Conservation (phyloP, 2,329 filamentous ascomycete species). For the Fusarium sambucinum region DNA sequence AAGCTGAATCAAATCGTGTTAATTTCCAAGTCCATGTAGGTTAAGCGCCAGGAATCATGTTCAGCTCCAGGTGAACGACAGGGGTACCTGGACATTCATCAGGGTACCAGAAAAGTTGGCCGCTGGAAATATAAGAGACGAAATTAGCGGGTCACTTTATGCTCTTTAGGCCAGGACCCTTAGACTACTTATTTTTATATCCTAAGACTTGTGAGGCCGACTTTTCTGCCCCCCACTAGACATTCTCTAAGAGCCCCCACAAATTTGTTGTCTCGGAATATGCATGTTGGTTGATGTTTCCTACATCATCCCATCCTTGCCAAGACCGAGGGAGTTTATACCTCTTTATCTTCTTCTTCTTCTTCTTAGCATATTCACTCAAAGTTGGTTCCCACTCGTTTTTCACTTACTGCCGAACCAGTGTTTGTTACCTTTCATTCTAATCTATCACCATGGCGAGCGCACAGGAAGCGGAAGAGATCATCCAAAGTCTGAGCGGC, state of each 20-base stretch:
- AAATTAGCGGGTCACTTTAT: too few relatives aligned
- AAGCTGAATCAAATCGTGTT: too few relatives aligned
- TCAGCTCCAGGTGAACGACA: too few relatives aligned
- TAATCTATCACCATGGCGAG: neutral
- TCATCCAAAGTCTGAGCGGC: conserved; percentile 1
- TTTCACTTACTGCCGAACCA: neutral
- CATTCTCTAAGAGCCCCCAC: neutral
- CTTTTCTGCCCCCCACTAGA: too few relatives aligned
- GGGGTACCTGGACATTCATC: too few relatives aligned
- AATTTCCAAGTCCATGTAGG: too few relatives aligned
- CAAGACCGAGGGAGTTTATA: neutral
- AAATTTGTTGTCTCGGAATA: conserved; percentile 16
- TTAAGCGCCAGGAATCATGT: too few relatives aligned
- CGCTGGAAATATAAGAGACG: too few relatives aligned
- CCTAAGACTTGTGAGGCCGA: too few relatives aligned
- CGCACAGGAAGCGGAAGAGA: neutral
- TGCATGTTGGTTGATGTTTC: conserved; percentile 9
- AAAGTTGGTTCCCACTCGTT: accelerated
- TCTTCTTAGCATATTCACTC: accelerated
- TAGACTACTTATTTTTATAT: too few relatives aligned
- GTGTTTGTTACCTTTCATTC: neutral
- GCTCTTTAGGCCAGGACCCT: too few relatives aligned
- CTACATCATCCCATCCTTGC: neutral
- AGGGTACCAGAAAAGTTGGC: too few relatives aligned
- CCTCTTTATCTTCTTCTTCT: neutral